Conservation (phyloP, 176 grass and related monocot genomes). For the Carex littledalei region DNA sequence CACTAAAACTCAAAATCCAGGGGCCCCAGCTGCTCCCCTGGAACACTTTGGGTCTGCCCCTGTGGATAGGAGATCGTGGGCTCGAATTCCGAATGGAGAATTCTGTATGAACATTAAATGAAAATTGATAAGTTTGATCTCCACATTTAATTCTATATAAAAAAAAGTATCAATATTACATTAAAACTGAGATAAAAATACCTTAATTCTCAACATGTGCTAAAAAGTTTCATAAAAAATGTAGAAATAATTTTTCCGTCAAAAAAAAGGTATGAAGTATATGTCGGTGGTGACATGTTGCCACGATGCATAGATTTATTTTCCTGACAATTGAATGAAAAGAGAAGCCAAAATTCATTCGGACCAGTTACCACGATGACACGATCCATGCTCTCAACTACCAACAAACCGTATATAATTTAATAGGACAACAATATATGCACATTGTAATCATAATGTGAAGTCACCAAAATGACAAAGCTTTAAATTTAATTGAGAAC, state of each 20-base stretch:
- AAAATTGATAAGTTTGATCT: too few species aligned
- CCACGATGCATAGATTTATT: not conserved
- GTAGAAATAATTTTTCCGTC: not conserved
- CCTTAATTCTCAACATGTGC: too few species aligned
- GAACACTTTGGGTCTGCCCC: too few species aligned
- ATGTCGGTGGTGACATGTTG: conserved; percentile 1
- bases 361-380: not conserved
- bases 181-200: too few species aligned
- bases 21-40: too few species aligned
- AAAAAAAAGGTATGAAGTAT: not conserved
- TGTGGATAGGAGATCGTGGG: too few species aligned
- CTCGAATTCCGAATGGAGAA: too few species aligned
- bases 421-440: not conserved
- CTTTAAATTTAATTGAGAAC: not conserved
- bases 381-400: not conserved
- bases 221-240: not conserved
- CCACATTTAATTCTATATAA: too few species aligned
- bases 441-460: not conserved
- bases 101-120: too few species aligned
- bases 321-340: not conserved
- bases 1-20: too few species aligned
- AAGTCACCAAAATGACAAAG: not conserved
- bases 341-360: not conserved
- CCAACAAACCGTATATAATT: not conserved
- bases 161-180: too few species aligned